A percentile compares a stretch with the other conserved stretches of the same genome.
These are phyloP conservation scores for Pleurotus giganteus DNA, from an alignment of 768 basidiomycete genomes.

Conservation along the genomic window DNA sequence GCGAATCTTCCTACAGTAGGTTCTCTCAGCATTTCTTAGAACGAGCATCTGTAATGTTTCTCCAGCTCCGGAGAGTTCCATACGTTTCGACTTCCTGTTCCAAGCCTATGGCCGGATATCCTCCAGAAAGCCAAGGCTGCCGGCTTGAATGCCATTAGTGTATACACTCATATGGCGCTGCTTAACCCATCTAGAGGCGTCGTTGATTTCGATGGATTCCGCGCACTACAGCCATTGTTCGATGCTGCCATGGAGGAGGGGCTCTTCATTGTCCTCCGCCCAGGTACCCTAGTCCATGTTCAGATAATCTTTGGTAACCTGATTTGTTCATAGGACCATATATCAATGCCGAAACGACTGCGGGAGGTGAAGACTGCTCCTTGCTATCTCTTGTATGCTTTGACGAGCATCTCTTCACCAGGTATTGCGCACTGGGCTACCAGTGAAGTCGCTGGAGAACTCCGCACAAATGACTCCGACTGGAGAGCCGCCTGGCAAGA, in stretches of 20 bases:
- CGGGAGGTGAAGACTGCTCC: conserved; percentile 41
- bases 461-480: conserved; percentile 75
- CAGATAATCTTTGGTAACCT: neutral
- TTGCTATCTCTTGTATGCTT: neutral
- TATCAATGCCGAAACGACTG: conserved; percentile 81
- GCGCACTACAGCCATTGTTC: conserved; percentile 67
- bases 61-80: conserved; percentile 83
- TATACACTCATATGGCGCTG: conserved; percentile 80
- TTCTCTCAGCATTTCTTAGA: conserved; percentile 10
- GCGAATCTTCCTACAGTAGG: conserved; percentile 73
- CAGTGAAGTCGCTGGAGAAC: conserved; percentile 43
- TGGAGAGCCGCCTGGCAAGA: conserved; percentile 69
- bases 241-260: conserved; percentile 74
- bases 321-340: conserved; percentile 34
- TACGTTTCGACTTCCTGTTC: conserved; percentile 78
- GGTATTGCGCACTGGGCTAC: conserved; percentile 61
- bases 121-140: conserved; percentile 80
- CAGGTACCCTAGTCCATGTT: conserved; percentile 42
- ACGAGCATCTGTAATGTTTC: neutral
- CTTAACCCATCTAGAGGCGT: conserved; percentile 74
- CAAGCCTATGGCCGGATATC: conserved; percentile 78
- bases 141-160: conserved; percentile 74
- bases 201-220: conserved; percentile 70
- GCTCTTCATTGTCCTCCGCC: conserved; percentile 76
- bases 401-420: neutral